Percentiles rank a stretch among this genome's conserved stretches.
Conservation (phyloP, 2,329 filamentous ascomycete species). For the Sarocladium brachiariae region DNA sequence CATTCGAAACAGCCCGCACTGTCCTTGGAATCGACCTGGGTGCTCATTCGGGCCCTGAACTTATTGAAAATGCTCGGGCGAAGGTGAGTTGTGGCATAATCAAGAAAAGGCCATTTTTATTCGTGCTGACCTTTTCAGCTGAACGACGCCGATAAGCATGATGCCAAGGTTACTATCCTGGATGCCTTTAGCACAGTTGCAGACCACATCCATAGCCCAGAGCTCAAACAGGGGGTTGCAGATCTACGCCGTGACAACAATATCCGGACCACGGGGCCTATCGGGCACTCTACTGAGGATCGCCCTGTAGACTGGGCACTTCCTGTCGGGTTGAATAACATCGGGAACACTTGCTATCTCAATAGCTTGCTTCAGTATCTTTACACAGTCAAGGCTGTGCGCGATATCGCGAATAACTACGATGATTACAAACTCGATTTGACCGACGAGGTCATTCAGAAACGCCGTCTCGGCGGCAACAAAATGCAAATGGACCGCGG, state of each 20-base stretch:
- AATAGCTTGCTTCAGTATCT: constrained; percentile 96
- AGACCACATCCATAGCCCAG: constrained; percentile 22
- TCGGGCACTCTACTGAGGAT: constrained; percentile 12
- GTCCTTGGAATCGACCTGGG: constrained; percentile 21
- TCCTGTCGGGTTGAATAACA: constrained; percentile 84
- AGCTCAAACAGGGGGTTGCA: constrained; percentile 21
- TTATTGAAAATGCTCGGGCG: constrained; percentile 3
- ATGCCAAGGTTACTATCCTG: constrained; percentile 13
- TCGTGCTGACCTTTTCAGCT: neutral
- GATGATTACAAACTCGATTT: constrained; percentile 64
- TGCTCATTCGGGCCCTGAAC: neutral
- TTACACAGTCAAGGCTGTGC: constrained; percentile 77
- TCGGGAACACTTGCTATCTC: constrained; percentile 96
- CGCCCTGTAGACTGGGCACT: constrained; percentile 39
- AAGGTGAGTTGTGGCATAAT: constrained; percentile 1
- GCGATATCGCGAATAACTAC: constrained; percentile 73
- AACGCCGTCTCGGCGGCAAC: constrained; percentile 68
- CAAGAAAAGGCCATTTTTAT: neutral
- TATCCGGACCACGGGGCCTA: constrained; percentile 5
- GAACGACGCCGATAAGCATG: neutral
- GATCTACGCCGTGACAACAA: constrained; percentile 18
- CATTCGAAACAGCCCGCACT: constrained; percentile 25
- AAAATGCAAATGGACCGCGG: constrained; percentile 41
- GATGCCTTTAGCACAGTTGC: constrained; percentile 30
- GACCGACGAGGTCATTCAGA: constrained; percentile 53